Conservation (phyloP, 192 early-diverging fungal genomes). For the Mortierella alpina region DNA sequence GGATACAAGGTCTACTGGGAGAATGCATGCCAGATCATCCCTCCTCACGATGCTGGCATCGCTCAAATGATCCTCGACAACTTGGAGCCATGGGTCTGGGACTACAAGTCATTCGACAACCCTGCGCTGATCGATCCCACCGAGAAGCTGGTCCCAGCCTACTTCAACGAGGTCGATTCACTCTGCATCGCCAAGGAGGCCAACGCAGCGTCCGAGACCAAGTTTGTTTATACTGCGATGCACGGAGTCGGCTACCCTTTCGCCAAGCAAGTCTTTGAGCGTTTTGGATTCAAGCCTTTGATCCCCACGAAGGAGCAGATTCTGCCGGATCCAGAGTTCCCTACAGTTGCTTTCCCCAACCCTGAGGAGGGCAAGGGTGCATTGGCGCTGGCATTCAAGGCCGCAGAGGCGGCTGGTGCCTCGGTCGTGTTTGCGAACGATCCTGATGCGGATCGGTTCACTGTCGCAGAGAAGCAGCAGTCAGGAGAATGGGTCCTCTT, state of each 20-base stretch:
- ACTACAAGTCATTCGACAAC: constrained; percentile 67
- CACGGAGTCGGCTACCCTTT: constrained; percentile 91
- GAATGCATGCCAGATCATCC: constrained; percentile 93
- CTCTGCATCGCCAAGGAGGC: constrained; percentile 57
- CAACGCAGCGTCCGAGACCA: constrained; percentile 59
- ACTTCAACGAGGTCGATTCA: constrained; percentile 72
- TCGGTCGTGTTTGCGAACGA: constrained; percentile 90
- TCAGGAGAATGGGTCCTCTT: constrained; percentile 83
- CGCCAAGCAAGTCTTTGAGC: constrained; percentile 73
- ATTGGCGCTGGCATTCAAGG: constrained; percentile 72
- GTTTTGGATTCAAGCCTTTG: constrained; percentile 77
- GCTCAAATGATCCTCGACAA: constrained; percentile 75
- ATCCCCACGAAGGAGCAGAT: constrained; percentile 74
- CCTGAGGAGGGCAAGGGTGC: constrained; percentile 91
- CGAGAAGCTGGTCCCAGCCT: constrained; percentile 72
- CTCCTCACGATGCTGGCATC: constrained; percentile 87
- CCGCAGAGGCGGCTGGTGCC: constrained; percentile 67
- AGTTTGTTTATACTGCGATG: constrained; percentile 94
- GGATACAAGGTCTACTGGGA: constrained; percentile 92
- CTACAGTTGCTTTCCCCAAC: constrained; percentile 88
- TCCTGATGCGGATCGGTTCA: constrained; percentile 94
- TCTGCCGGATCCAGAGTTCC: constrained; percentile 89
- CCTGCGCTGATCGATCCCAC: constrained; percentile 67
- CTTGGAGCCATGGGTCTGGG: constrained; percentile 78
- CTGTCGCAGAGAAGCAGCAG: constrained; percentile 83